Percentiles rank a stretch among this genome's conserved stretches.
Evolutionary conservation across 2,329 filamentous ascomycete genomes (phyloP).

Genomic region (Phialophora macrospora): DNA sequence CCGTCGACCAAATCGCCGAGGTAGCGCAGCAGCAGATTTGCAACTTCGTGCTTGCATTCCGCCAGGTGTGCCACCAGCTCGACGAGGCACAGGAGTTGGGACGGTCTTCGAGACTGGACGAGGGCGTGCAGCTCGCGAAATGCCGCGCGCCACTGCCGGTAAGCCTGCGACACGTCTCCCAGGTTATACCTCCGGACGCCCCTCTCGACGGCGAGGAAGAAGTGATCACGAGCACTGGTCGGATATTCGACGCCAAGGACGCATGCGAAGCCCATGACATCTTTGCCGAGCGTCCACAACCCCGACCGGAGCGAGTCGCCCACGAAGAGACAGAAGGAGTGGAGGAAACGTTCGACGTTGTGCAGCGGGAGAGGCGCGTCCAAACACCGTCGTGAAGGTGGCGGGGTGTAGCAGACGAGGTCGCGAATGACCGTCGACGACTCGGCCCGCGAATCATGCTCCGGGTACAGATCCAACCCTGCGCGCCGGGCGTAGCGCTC

Average conservation of each 20-base stretch:
- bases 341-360: constrained; percentile 8
- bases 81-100: constrained; percentile 14
- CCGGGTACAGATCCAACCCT: background rate
- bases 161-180: constrained; percentile 15
- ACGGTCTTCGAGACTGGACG: constrained; percentile 5
- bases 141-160: constrained; percentile 18
- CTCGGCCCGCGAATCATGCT: background rate
- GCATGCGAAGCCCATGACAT: constrained; percentile 12
- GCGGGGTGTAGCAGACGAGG: constrained; percentile 5
- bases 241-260: background rate
- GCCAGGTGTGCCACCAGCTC: constrained; percentile 15
- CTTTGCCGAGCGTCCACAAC: constrained; percentile 2
- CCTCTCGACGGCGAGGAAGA: constrained; percentile 13
- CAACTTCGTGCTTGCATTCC: constrained; percentile 8
- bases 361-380: background rate
- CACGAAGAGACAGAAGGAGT: constrained; percentile 12
- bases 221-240: background rate
- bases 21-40: constrained; percentile 6
- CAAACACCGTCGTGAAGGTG: background rate
- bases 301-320: constrained; percentile 15
- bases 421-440: background rate
- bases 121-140: background rate
- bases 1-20: background rate
- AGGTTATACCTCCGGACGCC: constrained; percentile 12
- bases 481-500: constrained; percentile 8